Evolutionary conservation across 495 filamentous ascomycete genomes (phyloP).

Genomic region (Bacidia gigantensis): DNA sequence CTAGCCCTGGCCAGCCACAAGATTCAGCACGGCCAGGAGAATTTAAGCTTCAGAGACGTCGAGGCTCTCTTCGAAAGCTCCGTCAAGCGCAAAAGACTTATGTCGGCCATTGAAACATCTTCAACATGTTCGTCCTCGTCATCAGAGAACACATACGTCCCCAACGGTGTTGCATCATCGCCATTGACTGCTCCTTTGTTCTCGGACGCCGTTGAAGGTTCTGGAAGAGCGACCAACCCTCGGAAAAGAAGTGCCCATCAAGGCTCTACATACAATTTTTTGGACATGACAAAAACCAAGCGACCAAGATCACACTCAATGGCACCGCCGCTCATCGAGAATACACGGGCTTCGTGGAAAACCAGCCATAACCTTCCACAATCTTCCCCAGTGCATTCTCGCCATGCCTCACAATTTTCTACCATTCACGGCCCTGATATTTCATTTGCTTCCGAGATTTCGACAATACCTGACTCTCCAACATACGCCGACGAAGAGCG

Average conservation of each 20-base stretch:
- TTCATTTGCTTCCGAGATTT: constrained; percentile 58
- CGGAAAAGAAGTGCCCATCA: constrained; percentile 43
- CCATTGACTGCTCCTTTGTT: constrained; percentile 54
- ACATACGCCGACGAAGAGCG: constrained; percentile 54
- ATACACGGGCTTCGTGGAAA: constrained; percentile 55
- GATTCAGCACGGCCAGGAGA: constrained; percentile 78
- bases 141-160: constrained; percentile 40
- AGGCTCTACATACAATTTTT: constrained; percentile 23
- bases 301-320: constrained; percentile 57
- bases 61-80: constrained; percentile 63
- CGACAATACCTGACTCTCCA: constrained; percentile 51
- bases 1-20: constrained; percentile 94
- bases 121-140: constrained; percentile 73
- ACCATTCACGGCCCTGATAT: constrained; percentile 45
- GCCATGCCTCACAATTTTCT: constrained; percentile 49
- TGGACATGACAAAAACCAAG: constrained; percentile 41
- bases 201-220: constrained; percentile 48
- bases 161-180: constrained; percentile 45
- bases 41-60: constrained; percentile 59
- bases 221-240: constrained; percentile 36
- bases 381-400: constrained; percentile 64
- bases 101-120: constrained; percentile 46
- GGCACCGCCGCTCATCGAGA: constrained; percentile 40
- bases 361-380: constrained; percentile 57
- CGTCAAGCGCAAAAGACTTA: constrained; percentile 47